These are phyloP conservation scores for Talaromyces sp. DNA, from an alignment of 2,329 filamentous ascomycete genomes.

Conservation along the genomic window DNA sequence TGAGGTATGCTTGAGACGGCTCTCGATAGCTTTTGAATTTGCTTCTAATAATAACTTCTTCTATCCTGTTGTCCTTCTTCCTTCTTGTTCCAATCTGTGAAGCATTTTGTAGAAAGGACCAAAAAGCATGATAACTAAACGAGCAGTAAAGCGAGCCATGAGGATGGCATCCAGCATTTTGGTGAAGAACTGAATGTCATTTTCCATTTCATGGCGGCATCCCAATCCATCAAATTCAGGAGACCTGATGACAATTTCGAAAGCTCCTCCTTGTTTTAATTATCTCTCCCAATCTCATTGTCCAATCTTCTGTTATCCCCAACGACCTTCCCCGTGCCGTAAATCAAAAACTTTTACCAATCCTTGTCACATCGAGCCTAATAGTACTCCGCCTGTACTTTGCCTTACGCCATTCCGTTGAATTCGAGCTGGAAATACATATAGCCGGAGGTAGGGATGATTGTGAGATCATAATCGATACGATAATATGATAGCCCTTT, in stretches of 20 bases:
- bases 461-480: conserved; percentile 16
- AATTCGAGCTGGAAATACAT: conserved; percentile 29
- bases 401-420: conserved; percentile 28
- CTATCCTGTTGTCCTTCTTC: not conserved
- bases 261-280: not conserved
- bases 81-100: not conserved
- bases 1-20: not conserved
- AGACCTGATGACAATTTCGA: not conserved
- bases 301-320: not conserved
- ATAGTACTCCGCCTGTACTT: conserved; percentile 26
- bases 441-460: conserved; percentile 28
- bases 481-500: conserved; percentile 22
- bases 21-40: not conserved
- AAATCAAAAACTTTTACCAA: no score
- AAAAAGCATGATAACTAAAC: not conserved
- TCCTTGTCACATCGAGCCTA: no score
- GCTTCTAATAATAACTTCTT: not conserved
- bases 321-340: no score
- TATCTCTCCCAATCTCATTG: not conserved
- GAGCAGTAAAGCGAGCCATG: no score
- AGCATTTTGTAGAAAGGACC: not conserved
- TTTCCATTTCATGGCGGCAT: not conserved
- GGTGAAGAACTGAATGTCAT: conserved; percentile 21
- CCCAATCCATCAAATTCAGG: not conserved
- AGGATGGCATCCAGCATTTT: no score